A percentile compares a stretch with the other conserved stretches of the same genome.
Conservation (phyloP, 2,329 filamentous ascomycete genomes). For the Leptographium wingfieldii region DNA sequence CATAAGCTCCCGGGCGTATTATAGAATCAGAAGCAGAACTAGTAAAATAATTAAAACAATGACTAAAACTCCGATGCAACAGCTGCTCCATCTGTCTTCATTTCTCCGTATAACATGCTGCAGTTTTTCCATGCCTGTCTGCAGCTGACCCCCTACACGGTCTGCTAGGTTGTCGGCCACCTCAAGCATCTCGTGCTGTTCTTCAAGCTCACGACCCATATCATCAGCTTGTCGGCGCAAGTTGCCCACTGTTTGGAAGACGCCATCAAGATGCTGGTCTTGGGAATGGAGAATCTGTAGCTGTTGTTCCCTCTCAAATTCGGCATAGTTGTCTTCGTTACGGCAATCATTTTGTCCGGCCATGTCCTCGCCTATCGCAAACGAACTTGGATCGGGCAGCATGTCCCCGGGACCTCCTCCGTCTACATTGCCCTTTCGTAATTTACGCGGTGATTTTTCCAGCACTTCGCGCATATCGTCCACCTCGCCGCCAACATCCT, state of each 20-base stretch:
- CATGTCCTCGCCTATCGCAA: conserved; percentile 37
- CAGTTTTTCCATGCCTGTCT: conserved; percentile 78
- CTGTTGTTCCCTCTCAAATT: conserved; percentile 87
- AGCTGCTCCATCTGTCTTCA: conserved; percentile 79
- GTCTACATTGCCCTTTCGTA: conserved; percentile 15
- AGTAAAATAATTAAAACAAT: conserved; percentile 78
- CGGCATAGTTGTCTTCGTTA: conserved; percentile 49
- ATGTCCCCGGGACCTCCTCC: conserved; percentile 14
- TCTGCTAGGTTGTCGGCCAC: conserved; percentile 76
- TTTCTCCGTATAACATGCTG: conserved; percentile 75
- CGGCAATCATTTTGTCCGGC: conserved; percentile 12
- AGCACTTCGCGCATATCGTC: conserved; percentile 83
- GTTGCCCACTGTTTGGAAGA: conserved; percentile 87
- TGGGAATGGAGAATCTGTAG: conserved; percentile 87
- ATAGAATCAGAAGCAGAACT: conserved; percentile 59
- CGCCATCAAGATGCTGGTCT: conserved; percentile 82
- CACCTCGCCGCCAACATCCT: conserved; percentile 79
- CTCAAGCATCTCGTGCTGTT: conserved; percentile 81
- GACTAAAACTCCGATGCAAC: conserved; percentile 82
- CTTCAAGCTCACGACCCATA: conserved; percentile 93
- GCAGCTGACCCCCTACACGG: conserved; percentile 72
- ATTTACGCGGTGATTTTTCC: conserved; percentile 38
- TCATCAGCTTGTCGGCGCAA: conserved; percentile 81
- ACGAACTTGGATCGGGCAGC: conserved; percentile 39
- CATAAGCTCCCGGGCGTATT: conserved; percentile 8